Evolutionary conservation across 2,329 filamentous ascomycete species (phyloP).

Genomic region (Fusarium secorum): DNA sequence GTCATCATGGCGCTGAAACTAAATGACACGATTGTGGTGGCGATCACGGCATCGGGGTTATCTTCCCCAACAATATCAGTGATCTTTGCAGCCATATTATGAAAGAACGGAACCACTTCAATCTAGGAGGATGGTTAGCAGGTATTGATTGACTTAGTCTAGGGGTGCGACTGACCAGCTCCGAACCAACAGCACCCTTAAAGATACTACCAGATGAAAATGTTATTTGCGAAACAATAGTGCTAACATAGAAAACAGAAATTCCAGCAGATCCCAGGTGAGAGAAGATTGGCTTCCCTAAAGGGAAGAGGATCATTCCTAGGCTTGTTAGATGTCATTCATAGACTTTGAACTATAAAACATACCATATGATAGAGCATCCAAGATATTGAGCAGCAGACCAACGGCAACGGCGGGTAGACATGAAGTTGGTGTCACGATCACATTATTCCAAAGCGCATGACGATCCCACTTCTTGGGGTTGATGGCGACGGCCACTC

Average conservation of each 20-base stretch:
- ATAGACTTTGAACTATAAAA: neutral
- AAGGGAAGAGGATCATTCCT: conserved; percentile 93
- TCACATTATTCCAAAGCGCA: conserved; percentile 67
- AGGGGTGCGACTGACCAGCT: conserved; percentile 69
- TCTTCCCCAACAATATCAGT: conserved; percentile 79
- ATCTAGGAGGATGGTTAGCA: conserved; percentile 63
- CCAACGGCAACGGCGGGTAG: conserved; percentile 90
- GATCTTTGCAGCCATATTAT: conserved; percentile 96
- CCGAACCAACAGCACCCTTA: conserved; percentile 89
- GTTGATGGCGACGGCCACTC: conserved; percentile 54
- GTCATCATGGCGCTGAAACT: conserved; percentile 91
- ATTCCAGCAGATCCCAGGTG: conserved; percentile 91
- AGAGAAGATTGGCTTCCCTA: conserved; percentile 86
- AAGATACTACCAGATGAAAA: conserved; percentile 91
- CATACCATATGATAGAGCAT: conserved; percentile 90
- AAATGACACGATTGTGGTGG: conserved; percentile 92
- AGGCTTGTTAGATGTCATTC: conserved; percentile 19
- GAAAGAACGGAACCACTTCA: conserved; percentile 98
- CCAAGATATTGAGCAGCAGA: conserved; percentile 87
- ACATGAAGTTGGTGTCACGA: conserved; percentile 74
- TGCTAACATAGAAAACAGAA: conserved; percentile 98
- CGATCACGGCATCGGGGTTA: conserved; percentile 84
- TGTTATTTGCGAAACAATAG: conserved; percentile 89
- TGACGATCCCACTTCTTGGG: conserved; percentile 77
- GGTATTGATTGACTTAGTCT: neutral